These are phyloP conservation scores for Boletus sp. DNA, from an alignment of 1,284 basidiomycete genomes.

Conservation along the genomic window DNA sequence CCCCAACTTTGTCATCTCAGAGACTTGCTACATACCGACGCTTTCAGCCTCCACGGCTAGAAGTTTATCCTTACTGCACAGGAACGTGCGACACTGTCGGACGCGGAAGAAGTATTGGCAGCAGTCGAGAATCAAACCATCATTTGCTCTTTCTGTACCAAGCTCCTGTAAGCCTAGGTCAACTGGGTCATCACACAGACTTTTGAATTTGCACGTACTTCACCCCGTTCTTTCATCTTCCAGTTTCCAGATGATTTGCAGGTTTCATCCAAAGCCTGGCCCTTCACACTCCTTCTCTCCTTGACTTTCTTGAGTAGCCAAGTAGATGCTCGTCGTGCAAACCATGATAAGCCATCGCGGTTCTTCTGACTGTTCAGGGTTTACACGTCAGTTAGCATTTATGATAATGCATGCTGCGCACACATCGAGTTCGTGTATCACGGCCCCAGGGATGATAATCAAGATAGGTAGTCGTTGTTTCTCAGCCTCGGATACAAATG, in stretches of 20 bases:
- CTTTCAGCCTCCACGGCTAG: conserved; percentile 52
- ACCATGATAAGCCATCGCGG: conserved; percentile 54
- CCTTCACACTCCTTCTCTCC: conserved; percentile 53
- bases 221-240: conserved; percentile 45
- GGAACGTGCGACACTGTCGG: conserved; percentile 38
- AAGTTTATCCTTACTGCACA: conserved; percentile 66
- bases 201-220: conserved; percentile 34
- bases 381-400: conserved; percentile 5
- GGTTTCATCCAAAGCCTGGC: conserved; percentile 66
- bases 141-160: conserved; percentile 46
- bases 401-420: conserved; percentile 32
- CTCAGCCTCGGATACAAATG: conserved; percentile 62
- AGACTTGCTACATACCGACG: conserved; percentile 39
- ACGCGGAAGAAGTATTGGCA: conserved; percentile 50
- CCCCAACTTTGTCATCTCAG: conserved; percentile 2
- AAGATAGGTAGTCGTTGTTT: conserved; percentile 44
- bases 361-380: conserved; percentile 55
- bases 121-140: conserved; percentile 69
- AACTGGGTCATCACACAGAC: not conserved
- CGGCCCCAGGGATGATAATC: conserved; percentile 65
- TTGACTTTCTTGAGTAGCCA: conserved; percentile 67
- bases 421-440: conserved; percentile 72
- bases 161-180: conserved; percentile 16
- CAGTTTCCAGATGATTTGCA: conserved; percentile 54
- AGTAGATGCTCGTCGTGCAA: conserved; percentile 63